A percentile compares a stretch with the other conserved stretches of the same genome.
These are phyloP conservation scores for Fomitopsis palustris DNA, from an alignment of 1,284 basidiomycete genomes.

Conservation along the genomic window DNA sequence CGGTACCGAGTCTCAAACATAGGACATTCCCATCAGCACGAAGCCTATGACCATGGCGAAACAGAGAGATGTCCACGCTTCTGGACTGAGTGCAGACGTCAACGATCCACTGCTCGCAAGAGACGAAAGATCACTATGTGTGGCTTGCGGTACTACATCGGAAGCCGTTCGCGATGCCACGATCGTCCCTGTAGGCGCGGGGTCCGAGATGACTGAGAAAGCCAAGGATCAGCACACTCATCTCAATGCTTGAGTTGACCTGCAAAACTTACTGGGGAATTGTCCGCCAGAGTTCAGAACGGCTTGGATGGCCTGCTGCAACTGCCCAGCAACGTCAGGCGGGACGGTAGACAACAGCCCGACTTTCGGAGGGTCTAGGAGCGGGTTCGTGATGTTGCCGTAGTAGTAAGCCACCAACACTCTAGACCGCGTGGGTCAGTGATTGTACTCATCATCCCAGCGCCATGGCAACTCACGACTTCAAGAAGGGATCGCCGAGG, in stretches of 20 bases:
- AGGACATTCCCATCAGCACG: neutral
- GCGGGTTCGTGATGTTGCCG: conserved; percentile 61
- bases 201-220: conserved; percentile 23
- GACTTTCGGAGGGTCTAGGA: conserved; percentile 57
- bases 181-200: conserved; percentile 23
- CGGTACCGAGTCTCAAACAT: neutral
- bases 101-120: neutral
- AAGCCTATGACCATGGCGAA: neutral
- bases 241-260: neutral
- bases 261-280: conserved; percentile 37
- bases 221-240: neutral
- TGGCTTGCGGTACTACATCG: conserved; percentile 22
- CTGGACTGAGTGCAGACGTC: neutral
- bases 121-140: conserved; percentile 1
- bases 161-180: conserved; percentile 16
- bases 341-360: conserved; percentile 68
- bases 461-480: conserved; percentile 38
- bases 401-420: conserved; percentile 50
- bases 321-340: conserved; percentile 37
- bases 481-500: conserved; percentile 38
- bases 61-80: neutral
- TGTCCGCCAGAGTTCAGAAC: conserved; percentile 35
- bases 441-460: neutral
- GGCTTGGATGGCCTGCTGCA: conserved; percentile 36
- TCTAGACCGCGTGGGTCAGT: conserved; percentile 6